Evolutionary conservation across 768 basidiomycete genomes (phyloP).

Genomic region (Rhodotorula graminis): DNA sequence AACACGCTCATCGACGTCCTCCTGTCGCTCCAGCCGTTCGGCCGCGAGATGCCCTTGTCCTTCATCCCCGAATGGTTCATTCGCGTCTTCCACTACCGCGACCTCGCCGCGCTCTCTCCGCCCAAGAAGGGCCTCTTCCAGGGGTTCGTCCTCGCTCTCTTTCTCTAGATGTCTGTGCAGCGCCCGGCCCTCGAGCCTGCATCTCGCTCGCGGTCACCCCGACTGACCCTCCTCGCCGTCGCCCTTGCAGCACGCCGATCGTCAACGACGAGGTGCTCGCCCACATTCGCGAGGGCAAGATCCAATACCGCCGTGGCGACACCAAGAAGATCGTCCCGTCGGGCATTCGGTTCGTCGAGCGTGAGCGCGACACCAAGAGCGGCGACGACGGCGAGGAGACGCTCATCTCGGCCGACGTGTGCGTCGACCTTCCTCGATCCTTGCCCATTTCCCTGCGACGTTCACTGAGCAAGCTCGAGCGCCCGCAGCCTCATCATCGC

Average conservation of each 20-base stretch:
- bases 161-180: no score
- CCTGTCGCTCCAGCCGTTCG: slow-evolving; percentile 56
- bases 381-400: slow-evolving; percentile 45
- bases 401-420: slow-evolving; percentile 51
- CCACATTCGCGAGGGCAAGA: slow-evolving; percentile 51
- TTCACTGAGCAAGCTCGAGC: not conserved
- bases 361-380: slow-evolving; percentile 47
- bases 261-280: slow-evolving; percentile 56
- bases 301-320: slow-evolving; percentile 55
- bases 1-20: slow-evolving; percentile 55
- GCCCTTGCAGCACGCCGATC: slow-evolving; percentile 42
- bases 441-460: no score
- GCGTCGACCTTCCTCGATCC: no score
- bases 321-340: slow-evolving; percentile 49
- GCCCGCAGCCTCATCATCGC: slow-evolving; percentile 51
- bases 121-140: slow-evolving; percentile 51
- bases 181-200: no score
- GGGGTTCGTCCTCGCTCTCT: slow-evolving; percentile 41
- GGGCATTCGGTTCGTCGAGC: slow-evolving; percentile 50
- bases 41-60: slow-evolving; percentile 50
- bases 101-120: slow-evolving; percentile 16
- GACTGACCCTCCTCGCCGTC: not conserved
- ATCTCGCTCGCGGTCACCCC: no score
- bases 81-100: slow-evolving; percentile 29
- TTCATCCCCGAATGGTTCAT: slow-evolving; percentile 22